These are phyloP conservation scores for Hebeloma cylindrosporum DNA, from an alignment of 768 basidiomycete species.

Conservation along the genomic window DNA sequence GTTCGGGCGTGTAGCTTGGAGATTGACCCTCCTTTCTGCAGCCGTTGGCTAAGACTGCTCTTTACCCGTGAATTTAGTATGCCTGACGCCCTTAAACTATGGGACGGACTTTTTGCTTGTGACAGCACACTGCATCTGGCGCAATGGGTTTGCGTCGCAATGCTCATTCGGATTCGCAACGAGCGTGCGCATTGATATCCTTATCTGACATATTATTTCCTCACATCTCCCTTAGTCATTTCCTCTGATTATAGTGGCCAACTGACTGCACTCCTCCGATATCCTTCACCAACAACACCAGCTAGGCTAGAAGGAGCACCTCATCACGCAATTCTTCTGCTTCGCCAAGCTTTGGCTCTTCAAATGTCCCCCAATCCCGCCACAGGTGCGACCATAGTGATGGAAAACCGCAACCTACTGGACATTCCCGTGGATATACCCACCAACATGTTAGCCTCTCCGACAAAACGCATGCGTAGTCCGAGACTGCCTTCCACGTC, in stretches of 20 bases:
- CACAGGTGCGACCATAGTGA: conserved; percentile 72
- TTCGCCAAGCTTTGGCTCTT: conserved; percentile 81
- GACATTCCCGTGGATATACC: conserved; percentile 71
- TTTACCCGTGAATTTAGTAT: conserved; percentile 92
- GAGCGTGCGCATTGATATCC: conserved; percentile 55
- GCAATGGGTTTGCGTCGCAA: conserved; percentile 88
- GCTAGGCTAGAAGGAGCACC: conserved; percentile 36
- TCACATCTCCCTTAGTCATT: conserved; percentile 55
- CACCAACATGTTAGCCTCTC: conserved; percentile 31
- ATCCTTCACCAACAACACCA: conserved; percentile 57
- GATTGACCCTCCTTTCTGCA: conserved; percentile 28
- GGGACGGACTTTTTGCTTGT: conserved; percentile 94
- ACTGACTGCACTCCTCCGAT: conserved; percentile 81
- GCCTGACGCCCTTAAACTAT: conserved; percentile 79
- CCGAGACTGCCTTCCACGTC: conserved; percentile 20
- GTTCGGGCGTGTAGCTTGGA: conserved; percentile 3
- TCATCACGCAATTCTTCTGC: conserved; percentile 66
- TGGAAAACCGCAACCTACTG: conserved; percentile 81
- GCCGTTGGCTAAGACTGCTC: conserved; percentile 90
- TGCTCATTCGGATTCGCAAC: conserved; percentile 93
- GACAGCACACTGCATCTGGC: conserved; percentile 77
- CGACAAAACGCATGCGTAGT: conserved; percentile 17
- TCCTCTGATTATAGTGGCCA: conserved; percentile 85
- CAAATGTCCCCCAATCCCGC: conserved; percentile 72
- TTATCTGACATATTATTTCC: conserved; percentile 13